These are phyloP conservation scores for Hypomontagnella monticulosa DNA, from an alignment of 495 filamentous ascomycete genomes.

Conservation along the genomic window DNA sequence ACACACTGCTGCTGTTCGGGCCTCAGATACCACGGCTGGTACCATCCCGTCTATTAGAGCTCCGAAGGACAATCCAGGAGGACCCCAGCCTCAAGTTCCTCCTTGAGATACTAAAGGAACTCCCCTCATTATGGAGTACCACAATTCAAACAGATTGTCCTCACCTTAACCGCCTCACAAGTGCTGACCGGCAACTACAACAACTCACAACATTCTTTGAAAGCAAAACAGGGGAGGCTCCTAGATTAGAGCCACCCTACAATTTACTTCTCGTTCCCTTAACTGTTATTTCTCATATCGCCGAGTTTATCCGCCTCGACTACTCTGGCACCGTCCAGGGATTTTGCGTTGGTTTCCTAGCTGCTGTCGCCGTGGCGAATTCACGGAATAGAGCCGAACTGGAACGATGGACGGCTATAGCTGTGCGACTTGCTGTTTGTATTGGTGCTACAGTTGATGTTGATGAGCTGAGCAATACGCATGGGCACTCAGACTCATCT, in stretches of 20 bases:
- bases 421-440: conserved; percentile 13
- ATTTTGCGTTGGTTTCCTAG: conserved; percentile 22
- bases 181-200: not conserved
- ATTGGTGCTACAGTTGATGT: conserved; percentile 16
- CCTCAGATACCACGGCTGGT: conserved; percentile 19
- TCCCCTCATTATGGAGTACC: conserved; percentile 7
- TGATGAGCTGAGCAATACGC: conserved; percentile 3
- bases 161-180: not conserved
- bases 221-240: conserved; percentile 3
- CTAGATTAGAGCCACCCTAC: conserved; percentile 5
- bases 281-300: conserved; percentile 18
- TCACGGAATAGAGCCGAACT: conserved; percentile 10
- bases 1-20: conserved; percentile 22
- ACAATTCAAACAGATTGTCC: conserved; percentile 9
- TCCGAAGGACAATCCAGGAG: conserved; percentile 9
- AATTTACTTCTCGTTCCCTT: conserved; percentile 23
- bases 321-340: conserved; percentile 7
- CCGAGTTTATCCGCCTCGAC: conserved; percentile 5
- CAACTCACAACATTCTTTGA: conserved; percentile 9
- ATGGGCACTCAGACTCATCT: not conserved
- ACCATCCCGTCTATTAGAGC: conserved; percentile 16
- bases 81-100: conserved; percentile 15
- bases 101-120: conserved; percentile 3
- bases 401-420: conserved; percentile 9
- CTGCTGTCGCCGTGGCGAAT: conserved; percentile 14